Conservation (phyloP, 2,329 filamentous ascomycete genomes). For the Fusarium ramigenum region DNA sequence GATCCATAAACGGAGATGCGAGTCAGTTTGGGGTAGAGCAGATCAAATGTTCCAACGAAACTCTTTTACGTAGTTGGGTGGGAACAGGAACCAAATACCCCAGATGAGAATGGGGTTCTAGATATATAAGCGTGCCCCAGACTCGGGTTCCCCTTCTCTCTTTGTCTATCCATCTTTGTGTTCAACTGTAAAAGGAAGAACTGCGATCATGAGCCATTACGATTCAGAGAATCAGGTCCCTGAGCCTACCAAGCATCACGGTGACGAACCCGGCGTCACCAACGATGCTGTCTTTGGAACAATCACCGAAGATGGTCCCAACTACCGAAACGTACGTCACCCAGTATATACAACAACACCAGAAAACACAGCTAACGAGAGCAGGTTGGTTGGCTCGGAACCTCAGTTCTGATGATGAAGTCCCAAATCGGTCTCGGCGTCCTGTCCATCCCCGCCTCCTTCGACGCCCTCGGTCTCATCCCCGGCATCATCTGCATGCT, state of each 20-base stretch:
- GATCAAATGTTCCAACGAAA: constrained; percentile 21
- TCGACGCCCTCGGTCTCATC: constrained; percentile 58
- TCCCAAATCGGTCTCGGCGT: constrained; percentile 58
- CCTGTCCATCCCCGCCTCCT: constrained; percentile 57
- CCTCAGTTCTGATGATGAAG: constrained; percentile 59
- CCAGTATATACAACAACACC: too few relatives aligned
- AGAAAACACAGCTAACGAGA: background rate
- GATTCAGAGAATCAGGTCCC: constrained; percentile 24
- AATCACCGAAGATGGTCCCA: constrained; percentile 43
- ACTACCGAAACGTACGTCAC: constrained; percentile 45
- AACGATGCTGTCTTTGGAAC: constrained; percentile 47
- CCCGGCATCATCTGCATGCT: constrained; percentile 57
- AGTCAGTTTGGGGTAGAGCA: constrained; percentile 31
- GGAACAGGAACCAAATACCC: background rate
- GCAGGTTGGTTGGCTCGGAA: constrained; percentile 56
- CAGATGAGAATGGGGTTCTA: background rate
- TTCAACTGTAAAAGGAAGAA: background rate
- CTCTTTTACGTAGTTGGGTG: constrained; percentile 24
- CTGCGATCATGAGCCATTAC: constrained; percentile 24
- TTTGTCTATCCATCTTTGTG: background rate
- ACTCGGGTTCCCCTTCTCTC: background rate
- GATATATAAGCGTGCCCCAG: constrained; percentile 21
- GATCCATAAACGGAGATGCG: constrained; percentile 31
- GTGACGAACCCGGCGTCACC: constrained; percentile 3
- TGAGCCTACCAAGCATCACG: constrained; percentile 12